Conservation (phyloP, 176 grass and related monocot genomes). For the Phyllostachys edulis region DNA sequence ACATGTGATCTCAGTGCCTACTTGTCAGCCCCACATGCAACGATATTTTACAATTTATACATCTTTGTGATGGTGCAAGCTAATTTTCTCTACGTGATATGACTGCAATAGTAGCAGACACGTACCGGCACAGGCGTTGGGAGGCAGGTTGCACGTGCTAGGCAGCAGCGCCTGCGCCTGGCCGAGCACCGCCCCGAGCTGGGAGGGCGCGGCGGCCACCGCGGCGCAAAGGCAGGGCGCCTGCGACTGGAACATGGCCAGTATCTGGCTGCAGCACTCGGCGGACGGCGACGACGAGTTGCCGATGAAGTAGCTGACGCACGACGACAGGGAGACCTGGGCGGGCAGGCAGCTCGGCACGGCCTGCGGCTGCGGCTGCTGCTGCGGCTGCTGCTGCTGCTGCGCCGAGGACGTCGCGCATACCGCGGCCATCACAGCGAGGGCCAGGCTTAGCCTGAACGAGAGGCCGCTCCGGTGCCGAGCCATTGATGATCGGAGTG, state of each 20-base stretch:
- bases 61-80: no score
- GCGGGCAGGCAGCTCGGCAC: constrained; percentile 47
- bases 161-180: constrained; percentile 50
- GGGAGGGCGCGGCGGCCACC: constrained; percentile 29
- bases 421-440: constrained; percentile 4
- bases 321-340: constrained; percentile 46
- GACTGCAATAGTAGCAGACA: no score
- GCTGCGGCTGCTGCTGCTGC: constrained; percentile 34
- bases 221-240: constrained; percentile 61
- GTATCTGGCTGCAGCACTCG: constrained; percentile 59
- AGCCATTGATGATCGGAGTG: constrained; percentile 23
- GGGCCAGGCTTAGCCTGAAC: constrained; percentile 7
- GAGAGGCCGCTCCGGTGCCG: neutral
- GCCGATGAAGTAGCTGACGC: constrained; percentile 58
- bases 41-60: no score
- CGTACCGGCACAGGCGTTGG: constrained; percentile 38
- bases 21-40: no score
- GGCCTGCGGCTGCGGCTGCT: neutral
- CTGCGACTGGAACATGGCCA: constrained; percentile 53
- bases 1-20: no score
- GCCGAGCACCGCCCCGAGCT: constrained; percentile 45
- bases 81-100: no score
- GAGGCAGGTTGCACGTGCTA: constrained; percentile 54
- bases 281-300: constrained; percentile 64
- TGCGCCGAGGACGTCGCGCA: constrained; percentile 40